A percentile compares a stretch with the other conserved stretches of the same genome.
Conservation (phyloP, 768 basidiomycete species). For the Dacryopinax spathularia region DNA sequence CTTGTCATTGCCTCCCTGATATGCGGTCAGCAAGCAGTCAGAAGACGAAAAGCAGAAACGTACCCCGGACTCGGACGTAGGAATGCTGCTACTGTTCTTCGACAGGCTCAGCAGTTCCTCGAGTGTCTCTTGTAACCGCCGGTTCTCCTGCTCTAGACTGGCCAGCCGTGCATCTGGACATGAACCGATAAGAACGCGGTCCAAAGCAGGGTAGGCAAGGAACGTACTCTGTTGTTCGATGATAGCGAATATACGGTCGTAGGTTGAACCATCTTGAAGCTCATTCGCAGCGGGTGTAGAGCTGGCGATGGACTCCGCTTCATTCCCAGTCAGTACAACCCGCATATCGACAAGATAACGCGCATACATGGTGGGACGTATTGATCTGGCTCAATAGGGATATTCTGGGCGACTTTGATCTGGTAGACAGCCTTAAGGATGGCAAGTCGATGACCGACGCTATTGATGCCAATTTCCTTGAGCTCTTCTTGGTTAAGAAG, state of each 20-base stretch:
- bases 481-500: slow-evolving; percentile 71
- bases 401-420: slow-evolving; percentile 66
- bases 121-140: slow-evolving; percentile 39
- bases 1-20: slow-evolving; percentile 24
- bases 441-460: slow-evolving; percentile 78
- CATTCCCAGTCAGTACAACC: slow-evolving; percentile 18
- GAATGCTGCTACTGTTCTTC: slow-evolving; percentile 11
- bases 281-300: slow-evolving; percentile 45
- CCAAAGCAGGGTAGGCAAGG: not conserved
- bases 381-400: slow-evolving; percentile 69
- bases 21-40: slow-evolving; percentile 9
- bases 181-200: not conserved
- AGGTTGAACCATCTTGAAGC: slow-evolving; percentile 36
- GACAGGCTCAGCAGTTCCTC: slow-evolving; percentile 18
- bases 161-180: slow-evolving; percentile 50
- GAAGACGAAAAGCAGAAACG: slow-evolving; percentile 17
- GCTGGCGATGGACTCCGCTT: not conserved
- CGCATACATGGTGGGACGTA: slow-evolving; percentile 80
- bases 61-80: slow-evolving; percentile 3
- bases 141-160: slow-evolving; percentile 64
- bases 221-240: slow-evolving; percentile 59
- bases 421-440: slow-evolving; percentile 89
- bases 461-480: slow-evolving; percentile 74
- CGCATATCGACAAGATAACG: not conserved
- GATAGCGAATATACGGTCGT: slow-evolving; percentile 52